Evolutionary conservation across 129 eudicot genomes (phyloP).

Genomic region (Pulicaria dysenterica): DNA sequence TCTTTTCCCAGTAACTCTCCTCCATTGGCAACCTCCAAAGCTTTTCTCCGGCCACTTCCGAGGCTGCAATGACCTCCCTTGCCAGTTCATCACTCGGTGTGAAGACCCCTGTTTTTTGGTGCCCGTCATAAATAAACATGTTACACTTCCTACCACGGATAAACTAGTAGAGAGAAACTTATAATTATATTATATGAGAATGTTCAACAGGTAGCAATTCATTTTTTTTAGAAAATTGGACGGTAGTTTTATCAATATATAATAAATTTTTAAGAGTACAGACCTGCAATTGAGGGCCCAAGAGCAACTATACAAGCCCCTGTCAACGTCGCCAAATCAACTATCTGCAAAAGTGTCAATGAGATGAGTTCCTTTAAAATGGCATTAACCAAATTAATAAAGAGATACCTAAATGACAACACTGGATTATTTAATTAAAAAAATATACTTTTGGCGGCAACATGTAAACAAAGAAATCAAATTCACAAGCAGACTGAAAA

Average conservation of each 20-base stretch:
- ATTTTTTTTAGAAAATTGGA: background rate
- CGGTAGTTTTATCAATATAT: background rate
- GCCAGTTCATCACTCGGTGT: constrained; percentile 92
- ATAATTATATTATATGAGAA: background rate
- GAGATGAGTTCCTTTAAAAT: background rate
- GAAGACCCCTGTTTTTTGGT: constrained; percentile 63
- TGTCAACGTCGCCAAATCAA: constrained; percentile 95
- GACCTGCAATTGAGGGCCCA: constrained; percentile 96
- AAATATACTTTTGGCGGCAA: background rate
- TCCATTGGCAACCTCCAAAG: constrained; percentile 98
- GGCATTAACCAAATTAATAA: background rate
- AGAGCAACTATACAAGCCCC: constrained; percentile 97
- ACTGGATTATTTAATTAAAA: background rate
- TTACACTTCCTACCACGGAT: background rate
- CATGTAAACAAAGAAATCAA: background rate
- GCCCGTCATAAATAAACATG: background rate
- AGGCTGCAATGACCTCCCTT: constrained; percentile 79
- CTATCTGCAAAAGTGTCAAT: constrained; percentile 52
- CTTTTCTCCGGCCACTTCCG: constrained; percentile 84
- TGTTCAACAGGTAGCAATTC: background rate
- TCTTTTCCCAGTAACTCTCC: constrained; percentile 94
- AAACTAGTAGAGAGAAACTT: background rate
- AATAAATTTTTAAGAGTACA: background rate
- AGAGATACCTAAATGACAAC: background rate
- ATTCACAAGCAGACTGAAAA: background rate